A percentile compares a stretch with the other conserved stretches of the same genome.
Conservation (phyloP, 345 rosid genomes). For the Citrus medica region DNA sequence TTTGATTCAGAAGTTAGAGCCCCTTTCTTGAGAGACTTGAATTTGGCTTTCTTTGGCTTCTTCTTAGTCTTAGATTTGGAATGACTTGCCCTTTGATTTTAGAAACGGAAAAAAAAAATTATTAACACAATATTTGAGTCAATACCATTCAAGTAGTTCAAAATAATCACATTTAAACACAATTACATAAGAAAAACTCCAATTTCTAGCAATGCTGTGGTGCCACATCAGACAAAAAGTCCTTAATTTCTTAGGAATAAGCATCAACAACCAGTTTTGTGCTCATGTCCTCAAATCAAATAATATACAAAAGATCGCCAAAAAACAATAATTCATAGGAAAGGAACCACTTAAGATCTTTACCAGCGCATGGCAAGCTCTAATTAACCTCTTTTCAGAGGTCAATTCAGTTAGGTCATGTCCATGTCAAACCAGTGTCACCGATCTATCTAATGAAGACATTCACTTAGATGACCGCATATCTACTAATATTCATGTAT, state of each 20-base stretch:
- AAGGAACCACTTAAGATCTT: background rate
- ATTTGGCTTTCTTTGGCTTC: conserved; percentile 87
- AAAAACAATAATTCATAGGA: background rate
- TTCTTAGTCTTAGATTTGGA: conserved; percentile 77
- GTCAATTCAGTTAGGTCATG: background rate
- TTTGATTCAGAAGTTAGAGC: conserved; percentile 63
- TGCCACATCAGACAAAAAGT: background rate
- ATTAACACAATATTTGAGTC: background rate
- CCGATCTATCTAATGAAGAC: background rate
- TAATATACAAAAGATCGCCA: background rate
- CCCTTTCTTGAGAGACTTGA: conserved; percentile 87
- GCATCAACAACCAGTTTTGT: background rate
- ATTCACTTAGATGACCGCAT: background rate
- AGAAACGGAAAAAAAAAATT: conserved; percentile 21
- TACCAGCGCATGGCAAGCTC: background rate
- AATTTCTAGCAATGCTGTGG: background rate
- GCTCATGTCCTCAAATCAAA: background rate
- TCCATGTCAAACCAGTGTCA: background rate
- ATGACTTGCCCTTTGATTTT: conserved; percentile 50
- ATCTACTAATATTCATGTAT: background rate
- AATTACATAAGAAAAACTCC: background rate
- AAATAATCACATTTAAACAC: background rate
- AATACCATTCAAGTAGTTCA: background rate
- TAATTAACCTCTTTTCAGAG: background rate
- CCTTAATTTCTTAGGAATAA: background rate